A percentile compares a stretch with the other conserved stretches of the same genome.
Conservation (phyloP, 2,329 filamentous ascomycete genomes). For the Fusarium sulawesiense region DNA sequence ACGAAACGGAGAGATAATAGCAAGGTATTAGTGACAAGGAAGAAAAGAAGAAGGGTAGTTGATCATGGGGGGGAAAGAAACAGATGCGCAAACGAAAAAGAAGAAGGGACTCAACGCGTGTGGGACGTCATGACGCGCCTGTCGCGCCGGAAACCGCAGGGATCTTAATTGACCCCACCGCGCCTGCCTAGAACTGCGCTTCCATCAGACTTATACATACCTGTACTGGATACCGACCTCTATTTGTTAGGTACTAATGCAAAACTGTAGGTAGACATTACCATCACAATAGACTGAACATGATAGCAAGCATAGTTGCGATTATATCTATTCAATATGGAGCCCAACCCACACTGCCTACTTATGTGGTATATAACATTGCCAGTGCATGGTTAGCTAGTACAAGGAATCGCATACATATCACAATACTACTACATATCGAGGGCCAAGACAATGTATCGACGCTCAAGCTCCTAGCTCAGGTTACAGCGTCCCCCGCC, state of each 20-base stretch:
- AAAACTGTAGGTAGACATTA: neutral
- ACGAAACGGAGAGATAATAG: neutral
- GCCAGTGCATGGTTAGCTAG: neutral
- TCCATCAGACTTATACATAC: neutral
- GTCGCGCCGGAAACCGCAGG: constrained; percentile 43
- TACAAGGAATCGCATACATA: neutral
- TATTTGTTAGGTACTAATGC: neutral
- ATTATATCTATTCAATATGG: neutral
- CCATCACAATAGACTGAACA: neutral
- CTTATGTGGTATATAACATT: neutral
- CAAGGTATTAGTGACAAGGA: neutral
- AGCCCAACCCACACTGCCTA: neutral
- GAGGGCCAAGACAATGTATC: constrained; percentile 53
- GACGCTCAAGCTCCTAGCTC: constrained; percentile 54
- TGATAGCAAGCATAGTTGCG: neutral
- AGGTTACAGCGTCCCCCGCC: constrained; percentile 46
- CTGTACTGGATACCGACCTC: no score
- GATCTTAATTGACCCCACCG: constrained; percentile 49
- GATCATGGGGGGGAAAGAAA: constrained; percentile 12
- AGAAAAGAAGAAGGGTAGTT: neutral
- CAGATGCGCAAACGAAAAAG: constrained; percentile 23
- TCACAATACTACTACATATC: neutral
- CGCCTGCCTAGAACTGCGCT: neutral
- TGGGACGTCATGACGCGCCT: constrained; percentile 47
- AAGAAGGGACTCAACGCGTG: constrained; percentile 40